Percentiles rank a stretch among this genome's conserved stretches.
Conservation (phyloP, 1,139 yeast genomes). For the Geotrichum restrictum region DNA sequence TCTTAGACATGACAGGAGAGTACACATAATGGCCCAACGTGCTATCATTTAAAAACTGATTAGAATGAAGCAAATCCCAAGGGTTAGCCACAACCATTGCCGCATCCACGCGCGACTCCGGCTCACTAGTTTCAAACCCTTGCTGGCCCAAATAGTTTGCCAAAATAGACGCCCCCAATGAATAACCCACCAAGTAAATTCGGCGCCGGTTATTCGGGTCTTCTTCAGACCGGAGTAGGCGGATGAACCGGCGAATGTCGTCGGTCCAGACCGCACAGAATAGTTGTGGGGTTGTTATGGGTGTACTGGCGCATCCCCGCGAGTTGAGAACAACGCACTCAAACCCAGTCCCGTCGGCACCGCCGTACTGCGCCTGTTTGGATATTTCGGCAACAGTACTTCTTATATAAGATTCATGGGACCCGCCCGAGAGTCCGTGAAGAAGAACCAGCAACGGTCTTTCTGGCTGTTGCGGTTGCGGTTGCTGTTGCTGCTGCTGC, state of each 20-base stretch:
- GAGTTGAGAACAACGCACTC: slow-evolving; percentile 74
- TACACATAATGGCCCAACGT: slow-evolving; percentile 62
- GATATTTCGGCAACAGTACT: slow-evolving; percentile 41
- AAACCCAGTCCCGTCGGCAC: slow-evolving; percentile 34
- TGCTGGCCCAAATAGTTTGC: slow-evolving; percentile 78
- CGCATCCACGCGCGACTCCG: slow-evolving; percentile 49
- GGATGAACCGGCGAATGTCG: slow-evolving; percentile 62
- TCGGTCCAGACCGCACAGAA: slow-evolving; percentile 73
- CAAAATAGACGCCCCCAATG: slow-evolving; percentile 78
- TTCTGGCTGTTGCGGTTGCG: slow-evolving; percentile 33
- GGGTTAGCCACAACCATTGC: slow-evolving; percentile 73
- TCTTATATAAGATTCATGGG: slow-evolving; percentile 82
- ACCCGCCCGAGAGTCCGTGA: slow-evolving; percentile 91
- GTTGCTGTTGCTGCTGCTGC: too few relatives aligned
- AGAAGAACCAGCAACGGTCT: slow-evolving; percentile 66
- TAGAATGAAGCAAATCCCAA: slow-evolving; percentile 72
- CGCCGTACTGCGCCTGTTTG: slow-evolving; percentile 21
- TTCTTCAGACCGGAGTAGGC: slow-evolving; percentile 45
- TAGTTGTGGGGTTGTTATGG: slow-evolving; percentile 67
- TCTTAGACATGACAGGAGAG: slow-evolving; percentile 61
- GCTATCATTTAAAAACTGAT: slow-evolving; percentile 49
- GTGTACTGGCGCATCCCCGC: slow-evolving; percentile 84
- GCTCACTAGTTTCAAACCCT: slow-evolving; percentile 41
- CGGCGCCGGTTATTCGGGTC: slow-evolving; percentile 62
- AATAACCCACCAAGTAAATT: slow-evolving; percentile 73